These are phyloP conservation scores for Fraxinus latifolia DNA, from an alignment of 305 asterid genomes.

Conservation along the genomic window DNA sequence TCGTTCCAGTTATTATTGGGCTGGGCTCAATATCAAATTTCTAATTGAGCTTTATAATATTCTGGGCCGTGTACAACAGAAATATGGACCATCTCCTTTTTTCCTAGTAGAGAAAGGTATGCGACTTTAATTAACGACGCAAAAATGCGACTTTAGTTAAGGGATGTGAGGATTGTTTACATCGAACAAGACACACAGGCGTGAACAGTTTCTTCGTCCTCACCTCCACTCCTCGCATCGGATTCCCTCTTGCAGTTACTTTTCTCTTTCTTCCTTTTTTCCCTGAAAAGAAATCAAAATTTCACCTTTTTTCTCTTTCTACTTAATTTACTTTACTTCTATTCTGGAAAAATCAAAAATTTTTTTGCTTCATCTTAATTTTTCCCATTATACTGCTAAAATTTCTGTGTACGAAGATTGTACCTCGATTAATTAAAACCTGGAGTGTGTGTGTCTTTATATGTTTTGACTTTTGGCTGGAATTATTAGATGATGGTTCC, in stretches of 20 bases:
- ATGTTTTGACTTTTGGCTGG: conserved; percentile 4
- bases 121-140: not conserved
- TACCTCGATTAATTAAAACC: conserved; percentile 3
- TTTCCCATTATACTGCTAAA: not conserved
- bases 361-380: not conserved
- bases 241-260: conserved; percentile 7
- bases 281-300: conserved; percentile 9
- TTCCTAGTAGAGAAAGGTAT: not conserved
- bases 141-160: not conserved
- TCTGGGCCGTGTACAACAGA: not conserved
- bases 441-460: not conserved
- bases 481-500: conserved; percentile 57
- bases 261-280: not conserved
- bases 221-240: conserved; percentile 15
- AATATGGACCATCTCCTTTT: not conserved
- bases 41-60: not conserved
- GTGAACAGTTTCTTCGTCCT: not conserved
- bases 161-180: not conserved
- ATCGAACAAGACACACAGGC: not conserved
- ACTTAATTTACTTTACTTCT: not conserved
- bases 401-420: not conserved
- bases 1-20: conserved; percentile 13
- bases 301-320: conserved; percentile 10
- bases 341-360: not conserved
- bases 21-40: not conserved